Evolutionary conservation across 768 basidiomycete genomes (phyloP), one percentile per base, ranked within the genome.

Genomic region (Auricularia sp.): DNA sequence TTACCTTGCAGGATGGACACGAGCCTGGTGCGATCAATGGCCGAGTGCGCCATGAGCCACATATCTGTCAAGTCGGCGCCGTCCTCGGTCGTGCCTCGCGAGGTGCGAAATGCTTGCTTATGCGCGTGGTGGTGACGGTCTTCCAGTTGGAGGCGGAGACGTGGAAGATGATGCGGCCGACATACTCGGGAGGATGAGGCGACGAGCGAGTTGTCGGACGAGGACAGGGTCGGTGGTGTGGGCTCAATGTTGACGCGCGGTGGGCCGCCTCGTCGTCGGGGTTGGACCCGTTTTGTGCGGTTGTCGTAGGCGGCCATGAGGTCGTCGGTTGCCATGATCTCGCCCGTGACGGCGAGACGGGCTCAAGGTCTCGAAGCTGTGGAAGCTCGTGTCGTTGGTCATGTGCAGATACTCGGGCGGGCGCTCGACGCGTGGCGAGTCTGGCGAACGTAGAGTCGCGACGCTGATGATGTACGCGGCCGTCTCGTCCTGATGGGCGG

Each of bases 91-190:
- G 56, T 14, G 21, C 70, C 70, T 70, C 0, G 88, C 86, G 34
- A 94, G 80, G 78, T 77, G 54, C 85, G 82, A 37, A 37, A 94
- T 88, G 75, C 88, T 77, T 75, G 56, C 86, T 82, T 64, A 95
- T 81, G 36, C 91, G 81, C 24, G 80, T 74, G n/a, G n/a, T n/a
- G n/a, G 69, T 89, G 16, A 96, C 88, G 7, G 90, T 83, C 62
- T 76, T 73, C 92, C 94, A 97, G 73, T 96, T 95, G 13, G 89
- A 88, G 0, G 90, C 88, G 2, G 94, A 94, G 18, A 98, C 81
- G 71, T 89, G 88, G 71, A 89, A 94, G 34, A 96, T 83, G 67
- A 95, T 86, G 61, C 87, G 84, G 11, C 90, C 89, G 24, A 89
- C 82, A 69, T 82, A 90, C 71, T 87, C 85, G n/a, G n/a, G 63